phyloP scores from a whole-genome alignment of 345 rosid species.

The Dimocarpus longan region DNA sequence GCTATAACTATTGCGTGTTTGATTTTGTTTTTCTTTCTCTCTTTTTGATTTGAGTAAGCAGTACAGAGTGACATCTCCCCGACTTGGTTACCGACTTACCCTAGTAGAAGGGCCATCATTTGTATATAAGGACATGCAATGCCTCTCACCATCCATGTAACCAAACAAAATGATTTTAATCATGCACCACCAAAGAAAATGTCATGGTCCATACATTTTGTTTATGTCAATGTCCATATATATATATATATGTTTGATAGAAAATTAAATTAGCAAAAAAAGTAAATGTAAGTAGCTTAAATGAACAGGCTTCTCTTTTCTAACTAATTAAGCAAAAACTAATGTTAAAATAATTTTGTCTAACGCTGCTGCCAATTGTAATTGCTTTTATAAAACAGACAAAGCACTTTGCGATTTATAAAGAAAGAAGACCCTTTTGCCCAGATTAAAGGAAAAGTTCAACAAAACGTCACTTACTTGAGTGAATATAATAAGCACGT shows the following conservation, averaged over 20 bases:
- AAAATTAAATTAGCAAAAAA: background rate
- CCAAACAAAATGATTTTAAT: background rate
- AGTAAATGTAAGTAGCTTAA: background rate
- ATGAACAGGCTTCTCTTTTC: background rate
- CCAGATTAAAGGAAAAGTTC: constrained; percentile 24
- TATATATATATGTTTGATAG: background rate
- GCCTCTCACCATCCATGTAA: background rate
- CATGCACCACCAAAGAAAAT: background rate
- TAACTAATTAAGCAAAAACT: background rate
- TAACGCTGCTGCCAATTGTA: background rate
- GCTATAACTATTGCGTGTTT: background rate
- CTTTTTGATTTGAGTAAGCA: background rate
- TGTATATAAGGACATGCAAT: background rate
- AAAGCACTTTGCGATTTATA: background rate
- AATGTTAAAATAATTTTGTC: background rate
- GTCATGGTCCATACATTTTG: too few relatives aligned
- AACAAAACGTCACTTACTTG: background rate
- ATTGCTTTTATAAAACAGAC: background rate
- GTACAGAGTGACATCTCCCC: background rate
- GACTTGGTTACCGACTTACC: too few relatives aligned
- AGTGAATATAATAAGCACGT: constrained; percentile 16
- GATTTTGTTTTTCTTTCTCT: background rate
- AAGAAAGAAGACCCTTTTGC: constrained; percentile 13
- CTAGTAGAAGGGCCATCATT: too few relatives aligned
- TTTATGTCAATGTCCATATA: background rate